These are phyloP conservation scores for Albizia julibrissin DNA, from an alignment of 306 rosid species.

Conservation along the genomic window DNA sequence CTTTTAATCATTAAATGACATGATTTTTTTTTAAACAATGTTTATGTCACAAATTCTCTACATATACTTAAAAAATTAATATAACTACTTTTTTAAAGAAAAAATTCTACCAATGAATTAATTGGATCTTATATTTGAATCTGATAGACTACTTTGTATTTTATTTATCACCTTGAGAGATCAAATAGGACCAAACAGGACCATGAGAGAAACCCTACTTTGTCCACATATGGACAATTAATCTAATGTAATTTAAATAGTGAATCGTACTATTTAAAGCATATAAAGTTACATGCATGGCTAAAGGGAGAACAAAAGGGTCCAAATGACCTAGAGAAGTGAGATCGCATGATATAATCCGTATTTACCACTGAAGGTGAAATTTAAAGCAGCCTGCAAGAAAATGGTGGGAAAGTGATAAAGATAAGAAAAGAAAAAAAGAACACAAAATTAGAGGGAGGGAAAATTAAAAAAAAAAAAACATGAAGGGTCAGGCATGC, in stretches of 20 bases:
- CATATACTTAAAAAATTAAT: too few relatives aligned
- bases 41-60: too few relatives aligned
- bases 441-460: constrained; percentile 17
- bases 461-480: neutral
- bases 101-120: too few relatives aligned
- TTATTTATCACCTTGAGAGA: neutral
- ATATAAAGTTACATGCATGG: neutral
- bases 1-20: too few relatives aligned
- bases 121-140: too few relatives aligned
- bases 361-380: neutral
- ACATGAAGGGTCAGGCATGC: neutral
- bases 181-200: neutral
- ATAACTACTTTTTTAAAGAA: too few relatives aligned
- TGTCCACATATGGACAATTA: neutral
- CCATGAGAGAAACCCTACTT: neutral
- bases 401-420: neutral
- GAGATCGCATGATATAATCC: neutral
- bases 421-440: neutral
- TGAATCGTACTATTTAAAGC: neutral
- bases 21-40: too few relatives aligned
- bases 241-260: neutral
- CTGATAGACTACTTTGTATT: too few relatives aligned
- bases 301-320: neutral
- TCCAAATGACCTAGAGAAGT: neutral
- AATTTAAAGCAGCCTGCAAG: neutral